Base-by-base conservation (phyloP, 768 basidiomycete genomes). In the Rhodosporidiobolus odoratus region DNA sequence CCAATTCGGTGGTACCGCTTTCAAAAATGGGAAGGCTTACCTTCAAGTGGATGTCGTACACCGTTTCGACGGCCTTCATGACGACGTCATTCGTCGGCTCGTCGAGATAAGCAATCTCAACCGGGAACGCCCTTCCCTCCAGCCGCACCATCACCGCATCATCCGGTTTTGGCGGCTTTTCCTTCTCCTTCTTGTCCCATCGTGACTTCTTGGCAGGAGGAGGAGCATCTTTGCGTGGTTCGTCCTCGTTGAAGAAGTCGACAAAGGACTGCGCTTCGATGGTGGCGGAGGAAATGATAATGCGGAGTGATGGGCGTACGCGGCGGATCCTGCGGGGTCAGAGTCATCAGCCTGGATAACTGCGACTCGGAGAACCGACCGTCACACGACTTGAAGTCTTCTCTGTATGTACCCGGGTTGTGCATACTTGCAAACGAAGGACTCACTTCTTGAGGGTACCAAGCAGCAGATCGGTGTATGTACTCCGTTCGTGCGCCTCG, bases 221-320 rank as follows among this genome's bases (percentile, higher is more conserved):
- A 41, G 1, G 68, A 58, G 1, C 57, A 53, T 25, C 82, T 83
- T 1, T 48, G 13, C 27, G 84, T 84, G 2, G 85, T 82, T n/a
- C n/a, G n/a, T n/a, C n/a, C n/a, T n/a, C n/a, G 40, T 87, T 86
- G 80, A 99, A 99, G 79, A 93, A 98, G 62, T 94, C 88, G 47
- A 88, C 81, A 77, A 99, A 94, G 13, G 88, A 86, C 40, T 86
- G 84, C 30, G 95, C 95, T 78, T 99, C 96, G 34, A 99, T 86
- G 0, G 96, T 99, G 4, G 96, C 96, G 7, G 93, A 96, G 17
- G 96, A 98, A 40, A 98, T 88, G 47, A 99, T 88, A 41, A 99
- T 82, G 34, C 96, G 85, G 56, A 99, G 85, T 2, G 89, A 87
- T 17, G 93, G 90, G 32, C 96, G 85, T 78, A 96, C 95, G 67